These are phyloP conservation scores for Rhizopogon vinicolor DNA, from an alignment of 768 basidiomycete genomes.

Conservation along the genomic window DNA sequence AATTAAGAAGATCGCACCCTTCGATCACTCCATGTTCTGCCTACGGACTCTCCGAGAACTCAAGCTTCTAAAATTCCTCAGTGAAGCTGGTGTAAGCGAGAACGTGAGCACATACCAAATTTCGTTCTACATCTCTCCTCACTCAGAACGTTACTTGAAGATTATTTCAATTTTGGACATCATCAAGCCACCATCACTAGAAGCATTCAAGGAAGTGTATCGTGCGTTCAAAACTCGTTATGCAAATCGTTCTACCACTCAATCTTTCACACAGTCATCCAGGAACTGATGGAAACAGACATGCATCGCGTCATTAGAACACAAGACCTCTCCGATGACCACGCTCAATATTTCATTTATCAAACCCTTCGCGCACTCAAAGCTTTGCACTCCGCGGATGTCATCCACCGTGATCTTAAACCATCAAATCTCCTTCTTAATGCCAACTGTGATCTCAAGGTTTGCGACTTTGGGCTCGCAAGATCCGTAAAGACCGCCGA, in stretches of 20 bases:
- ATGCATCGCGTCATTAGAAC: constrained; percentile 96
- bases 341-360: constrained; percentile 91
- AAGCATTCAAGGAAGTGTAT: constrained; percentile 86
- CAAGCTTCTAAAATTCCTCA: constrained; percentile 78
- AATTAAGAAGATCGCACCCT: constrained; percentile 94
- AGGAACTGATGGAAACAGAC: constrained; percentile 94
- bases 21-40: constrained; percentile 95
- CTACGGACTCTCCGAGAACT: constrained; percentile 85
- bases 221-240: constrained; percentile 34
- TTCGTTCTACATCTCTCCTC: neutral
- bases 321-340: constrained; percentile 93
- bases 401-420: constrained; percentile 95
- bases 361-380: constrained; percentile 95
- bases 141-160: constrained; percentile 28
- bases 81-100: constrained; percentile 85
- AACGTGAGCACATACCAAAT: constrained; percentile 45
- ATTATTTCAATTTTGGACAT: constrained; percentile 91
- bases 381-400: constrained; percentile 93
- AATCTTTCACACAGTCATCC: constrained; percentile 54
- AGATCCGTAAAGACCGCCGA: constrained; percentile 86
- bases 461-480: constrained; percentile 93
- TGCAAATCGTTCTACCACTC: constrained; percentile 1
- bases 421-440: constrained; percentile 97
- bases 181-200: constrained; percentile 73
- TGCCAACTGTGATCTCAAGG: constrained; percentile 94